Conservation (phyloP, 2,329 filamentous ascomycete species). For the Cladophialophora immunda region DNA sequence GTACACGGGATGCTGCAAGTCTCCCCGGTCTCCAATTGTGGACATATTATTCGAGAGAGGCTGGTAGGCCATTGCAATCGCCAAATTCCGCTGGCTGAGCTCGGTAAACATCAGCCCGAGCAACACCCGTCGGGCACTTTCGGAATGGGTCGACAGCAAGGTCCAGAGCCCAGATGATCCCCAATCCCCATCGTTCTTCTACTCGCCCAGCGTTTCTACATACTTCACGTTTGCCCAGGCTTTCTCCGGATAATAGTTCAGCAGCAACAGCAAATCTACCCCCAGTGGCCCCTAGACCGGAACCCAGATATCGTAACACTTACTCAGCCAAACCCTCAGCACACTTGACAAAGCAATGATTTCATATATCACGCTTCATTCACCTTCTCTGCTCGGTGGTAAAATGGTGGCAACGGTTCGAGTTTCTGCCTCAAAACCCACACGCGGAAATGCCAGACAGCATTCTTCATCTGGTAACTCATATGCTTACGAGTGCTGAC, state of each 20-base stretch:
- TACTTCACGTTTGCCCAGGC: background rate
- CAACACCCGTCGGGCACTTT: background rate
- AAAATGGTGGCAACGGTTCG: conserved; percentile 47
- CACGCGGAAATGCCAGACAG: conserved; percentile 51
- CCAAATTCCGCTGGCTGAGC: background rate
- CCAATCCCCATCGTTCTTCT: background rate
- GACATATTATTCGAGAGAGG: background rate
- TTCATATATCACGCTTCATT: conserved; percentile 29
- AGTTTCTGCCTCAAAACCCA: conserved; percentile 51
- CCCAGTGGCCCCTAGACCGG: background rate
- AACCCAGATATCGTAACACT: background rate
- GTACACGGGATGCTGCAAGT: background rate
- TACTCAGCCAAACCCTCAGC: conserved; percentile 2
- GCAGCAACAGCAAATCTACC: background rate
- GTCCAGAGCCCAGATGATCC: background rate
- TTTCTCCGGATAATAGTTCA: background rate
- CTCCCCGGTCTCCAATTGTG: background rate
- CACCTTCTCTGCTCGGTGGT: conserved; percentile 43
- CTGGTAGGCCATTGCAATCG: background rate
- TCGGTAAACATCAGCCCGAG: conserved; percentile 1
- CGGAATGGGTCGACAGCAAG: conserved; percentile 3
- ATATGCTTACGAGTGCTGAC: conserved; percentile 58
- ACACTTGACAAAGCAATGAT: background rate
- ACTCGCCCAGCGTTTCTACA: background rate
- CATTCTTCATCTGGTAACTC: conserved; percentile 50